Conservation (phyloP, 1,139 yeast genomes). For the Pichia sp. region DNA sequence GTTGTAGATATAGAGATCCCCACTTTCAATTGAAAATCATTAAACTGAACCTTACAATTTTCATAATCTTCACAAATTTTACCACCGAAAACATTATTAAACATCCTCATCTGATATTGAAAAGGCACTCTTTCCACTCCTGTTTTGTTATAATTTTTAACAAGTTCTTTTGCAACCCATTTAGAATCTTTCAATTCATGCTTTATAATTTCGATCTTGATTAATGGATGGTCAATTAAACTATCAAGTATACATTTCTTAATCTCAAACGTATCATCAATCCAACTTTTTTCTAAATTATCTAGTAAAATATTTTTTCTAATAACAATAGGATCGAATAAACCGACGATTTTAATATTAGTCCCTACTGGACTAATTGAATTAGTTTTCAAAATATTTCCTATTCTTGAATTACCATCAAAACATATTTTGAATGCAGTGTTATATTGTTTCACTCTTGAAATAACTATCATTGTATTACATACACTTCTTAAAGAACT, state of each 20-base stretch:
- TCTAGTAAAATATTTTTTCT: constrained; percentile 35
- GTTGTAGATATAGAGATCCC: constrained; percentile 30
- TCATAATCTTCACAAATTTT: constrained; percentile 18
- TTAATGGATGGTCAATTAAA: constrained; percentile 29
- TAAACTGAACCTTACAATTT: constrained; percentile 18
- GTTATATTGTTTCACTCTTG: constrained; percentile 30
- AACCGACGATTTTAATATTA: constrained; percentile 37
- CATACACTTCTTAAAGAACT: constrained; percentile 30
- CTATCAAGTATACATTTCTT: constrained; percentile 34
- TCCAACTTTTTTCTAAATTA: constrained; percentile 20
- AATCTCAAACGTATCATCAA: constrained; percentile 30
- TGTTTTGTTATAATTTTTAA: background rate
- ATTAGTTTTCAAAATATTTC: constrained; percentile 3
- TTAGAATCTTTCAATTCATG: constrained; percentile 15
- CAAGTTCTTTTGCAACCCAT: background rate
- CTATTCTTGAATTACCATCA: constrained; percentile 11
- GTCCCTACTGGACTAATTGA: constrained; percentile 40
- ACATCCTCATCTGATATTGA: constrained; percentile 14
- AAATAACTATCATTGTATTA: constrained; percentile 33
- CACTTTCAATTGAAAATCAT: constrained; percentile 24
- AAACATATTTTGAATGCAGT: constrained; percentile 24
- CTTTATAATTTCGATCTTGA: constrained; percentile 26
- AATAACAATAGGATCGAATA: constrained; percentile 56
- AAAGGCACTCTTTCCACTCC: constrained; percentile 3
- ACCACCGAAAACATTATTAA: constrained; percentile 23